phyloP scores from a whole-genome alignment of 2,329 filamentous ascomycete species.

The Pleomassaria siparia region DNA sequence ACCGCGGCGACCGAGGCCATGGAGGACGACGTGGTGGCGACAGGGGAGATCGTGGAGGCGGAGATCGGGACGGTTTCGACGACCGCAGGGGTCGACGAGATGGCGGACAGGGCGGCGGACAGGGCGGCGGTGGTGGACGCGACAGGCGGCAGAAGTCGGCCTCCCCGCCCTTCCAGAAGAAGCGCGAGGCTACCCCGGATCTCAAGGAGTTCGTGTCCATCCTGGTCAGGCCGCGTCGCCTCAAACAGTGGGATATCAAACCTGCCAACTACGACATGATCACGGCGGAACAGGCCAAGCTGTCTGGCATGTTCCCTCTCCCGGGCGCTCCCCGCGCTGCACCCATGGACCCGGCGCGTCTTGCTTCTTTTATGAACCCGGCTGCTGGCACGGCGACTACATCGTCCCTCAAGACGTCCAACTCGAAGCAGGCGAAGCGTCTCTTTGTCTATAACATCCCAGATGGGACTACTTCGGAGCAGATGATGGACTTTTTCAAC shows the following conservation, averaged over 20 bases:
- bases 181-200: conserved; percentile 94
- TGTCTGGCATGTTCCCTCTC: conserved; percentile 98
- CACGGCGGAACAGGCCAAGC: conserved; percentile 95
- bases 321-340: conserved; percentile 93
- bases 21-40: conserved; percentile 59
- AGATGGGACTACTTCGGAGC: conserved; percentile 70
- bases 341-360: conserved; percentile 88
- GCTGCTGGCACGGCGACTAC: conserved; percentile 70
- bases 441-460: conserved; percentile 86
- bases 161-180: conserved; percentile 75
- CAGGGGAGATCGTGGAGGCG: conserved; percentile 36
- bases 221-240: conserved; percentile 80
- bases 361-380: conserved; percentile 95
- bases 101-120: conserved; percentile 24
- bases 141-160: conserved; percentile 68
- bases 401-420: conserved; percentile 85
- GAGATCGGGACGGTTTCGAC: conserved; percentile 52
- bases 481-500: conserved; percentile 85
- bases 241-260: conserved; percentile 99
- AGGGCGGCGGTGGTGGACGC: conserved; percentile 44
- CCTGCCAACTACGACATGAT: conserved; percentile 97
- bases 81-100: conserved; percentile 38
- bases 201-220: conserved; percentile 83
- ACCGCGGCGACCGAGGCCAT: conserved; percentile 29
- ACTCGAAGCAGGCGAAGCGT: conserved; percentile 91